These are phyloP conservation scores for Picea abies DNA, from an alignment of 83 land plant species.

Conservation along the genomic window DNA sequence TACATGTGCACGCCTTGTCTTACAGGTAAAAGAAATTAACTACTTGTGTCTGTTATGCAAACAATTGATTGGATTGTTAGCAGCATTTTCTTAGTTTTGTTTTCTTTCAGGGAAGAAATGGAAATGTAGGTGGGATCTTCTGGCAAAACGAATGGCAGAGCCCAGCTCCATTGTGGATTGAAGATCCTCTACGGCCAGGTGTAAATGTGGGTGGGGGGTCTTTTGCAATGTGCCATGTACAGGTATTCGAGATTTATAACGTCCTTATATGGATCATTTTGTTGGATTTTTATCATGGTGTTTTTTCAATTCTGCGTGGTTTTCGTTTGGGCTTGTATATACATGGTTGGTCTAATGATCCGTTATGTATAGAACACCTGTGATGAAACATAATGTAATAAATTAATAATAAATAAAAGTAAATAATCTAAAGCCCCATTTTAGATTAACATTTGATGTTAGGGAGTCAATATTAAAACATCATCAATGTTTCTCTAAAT, in stretches of 20 bases:
- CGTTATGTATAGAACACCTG: neutral
- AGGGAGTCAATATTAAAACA: too few relatives aligned
- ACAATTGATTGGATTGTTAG: neutral
- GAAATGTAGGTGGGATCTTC: constrained; percentile 50
- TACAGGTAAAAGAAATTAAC: constrained; percentile 26
- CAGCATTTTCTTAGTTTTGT: neutral
- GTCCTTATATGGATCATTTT: neutral
- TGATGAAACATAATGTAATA: too few relatives aligned
- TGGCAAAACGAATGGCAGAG: constrained; percentile 21
- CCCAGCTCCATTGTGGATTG: constrained; percentile 35
- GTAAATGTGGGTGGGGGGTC: constrained; percentile 53
- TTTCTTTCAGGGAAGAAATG: constrained; percentile 25
- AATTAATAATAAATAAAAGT: too few relatives aligned
- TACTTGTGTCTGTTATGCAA: neutral
- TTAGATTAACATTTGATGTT: too few relatives aligned
- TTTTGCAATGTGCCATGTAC: constrained; percentile 44
- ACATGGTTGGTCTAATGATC: neutral
- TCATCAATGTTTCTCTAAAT: too few relatives aligned
- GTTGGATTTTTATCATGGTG: neutral
- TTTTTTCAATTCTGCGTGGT: neutral
- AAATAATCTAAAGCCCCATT: too few relatives aligned
- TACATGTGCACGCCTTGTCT: constrained; percentile 26
- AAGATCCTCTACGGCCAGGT: constrained; percentile 49
- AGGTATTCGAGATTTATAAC: constrained; percentile 23
- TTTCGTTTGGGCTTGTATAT: neutral